Evolutionary conservation across 2,329 filamentous ascomycete species (phyloP).

Genomic region (Arthrinium puccinioides): DNA sequence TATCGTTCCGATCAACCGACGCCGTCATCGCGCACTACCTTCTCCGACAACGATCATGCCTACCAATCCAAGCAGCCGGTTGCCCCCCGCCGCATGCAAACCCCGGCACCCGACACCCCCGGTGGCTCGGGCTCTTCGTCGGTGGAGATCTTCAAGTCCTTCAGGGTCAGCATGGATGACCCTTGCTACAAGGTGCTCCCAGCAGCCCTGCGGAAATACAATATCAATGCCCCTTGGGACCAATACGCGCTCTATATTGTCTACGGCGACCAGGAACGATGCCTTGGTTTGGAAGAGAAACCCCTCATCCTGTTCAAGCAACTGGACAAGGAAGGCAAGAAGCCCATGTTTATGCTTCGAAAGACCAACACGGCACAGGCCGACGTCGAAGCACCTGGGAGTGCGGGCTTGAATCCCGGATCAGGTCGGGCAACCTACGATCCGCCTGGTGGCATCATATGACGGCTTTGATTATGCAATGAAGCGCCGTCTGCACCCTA

Average conservation of each 20-base stretch:
- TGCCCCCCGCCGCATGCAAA: conserved; percentile 52
- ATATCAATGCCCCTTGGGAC: conserved; percentile 96
- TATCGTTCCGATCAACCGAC: conserved; percentile 52
- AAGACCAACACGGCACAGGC: conserved; percentile 50
- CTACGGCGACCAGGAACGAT: conserved; percentile 96
- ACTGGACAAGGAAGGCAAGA: conserved; percentile 91
- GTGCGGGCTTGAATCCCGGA: conserved; percentile 38
- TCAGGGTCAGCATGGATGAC: conserved; percentile 95
- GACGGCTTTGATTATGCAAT: too few species aligned
- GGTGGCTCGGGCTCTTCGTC: conserved; percentile 48
- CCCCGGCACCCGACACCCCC: conserved; percentile 55
- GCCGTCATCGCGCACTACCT: conserved; percentile 47
- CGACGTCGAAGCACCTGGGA: conserved; percentile 44
- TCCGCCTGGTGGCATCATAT: conserved; percentile 55
- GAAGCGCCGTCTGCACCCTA: too few species aligned
- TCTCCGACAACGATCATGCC: conserved; percentile 40
- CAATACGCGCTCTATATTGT: conserved; percentile 98
- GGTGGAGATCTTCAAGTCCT: conserved; percentile 98
- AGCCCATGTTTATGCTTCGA: conserved; percentile 98
- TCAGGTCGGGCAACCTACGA: conserved; percentile 40
- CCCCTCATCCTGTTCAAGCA: conserved; percentile 96
- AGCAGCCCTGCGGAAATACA: conserved; percentile 93
- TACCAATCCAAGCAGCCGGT: conserved; percentile 27
- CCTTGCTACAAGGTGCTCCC: conserved; percentile 96
- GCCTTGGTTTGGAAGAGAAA: conserved; percentile 84